Base-by-base conservation (phyloP, 176 grass and related monocot genomes). In the Eleusine coracana region DNA sequence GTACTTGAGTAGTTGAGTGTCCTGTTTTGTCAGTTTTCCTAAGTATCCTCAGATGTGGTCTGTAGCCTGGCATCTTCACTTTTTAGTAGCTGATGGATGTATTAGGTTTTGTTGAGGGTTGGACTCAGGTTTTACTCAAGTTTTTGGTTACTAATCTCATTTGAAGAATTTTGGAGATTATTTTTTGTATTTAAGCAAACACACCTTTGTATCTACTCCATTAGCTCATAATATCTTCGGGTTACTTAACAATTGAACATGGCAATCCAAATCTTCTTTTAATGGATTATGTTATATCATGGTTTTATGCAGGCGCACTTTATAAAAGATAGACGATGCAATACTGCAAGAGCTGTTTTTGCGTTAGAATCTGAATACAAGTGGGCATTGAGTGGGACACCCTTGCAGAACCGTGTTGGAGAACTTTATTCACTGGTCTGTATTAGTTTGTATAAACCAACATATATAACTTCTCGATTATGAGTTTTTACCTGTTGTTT, bases 351-450 rank as follows among this genome's bases (percentile, higher is more conserved):
- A 86, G 96, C 96, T 71, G 58, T 98, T 90, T 98, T 98, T 90
- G 87, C 64, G 49, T 82, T 98, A 45, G 85, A 95, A 68, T 94
- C 93, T 1, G 86, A 84, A 68, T 95, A 91, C 86, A 98, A 90
- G 85, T 98, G 96, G 96, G 96, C 96, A 59, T 77, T 98, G 63
- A 98, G 96, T 85, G 96, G 96, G n/a, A 98, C 96, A 79, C 96
- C 96, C 23, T 82, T 98, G 68, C 93, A 98, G 77, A 98, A 98
- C 77, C 88, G 96, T 80, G 91, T 98, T 80, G 96, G 96, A 90
- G 96, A 98, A 81, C 93, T 98, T 79, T 98, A 98, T 80, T 98
- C 96, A 1, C 85, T 98, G 89, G 96, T 98, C 51, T 85, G 87
- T 84, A 45, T 81, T 83, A 34, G 55, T 27, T 29, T 73, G 27